Base-by-base conservation (phyloP, 768 basidiomycete genomes). In the Naganishia friedmannii region DNA sequence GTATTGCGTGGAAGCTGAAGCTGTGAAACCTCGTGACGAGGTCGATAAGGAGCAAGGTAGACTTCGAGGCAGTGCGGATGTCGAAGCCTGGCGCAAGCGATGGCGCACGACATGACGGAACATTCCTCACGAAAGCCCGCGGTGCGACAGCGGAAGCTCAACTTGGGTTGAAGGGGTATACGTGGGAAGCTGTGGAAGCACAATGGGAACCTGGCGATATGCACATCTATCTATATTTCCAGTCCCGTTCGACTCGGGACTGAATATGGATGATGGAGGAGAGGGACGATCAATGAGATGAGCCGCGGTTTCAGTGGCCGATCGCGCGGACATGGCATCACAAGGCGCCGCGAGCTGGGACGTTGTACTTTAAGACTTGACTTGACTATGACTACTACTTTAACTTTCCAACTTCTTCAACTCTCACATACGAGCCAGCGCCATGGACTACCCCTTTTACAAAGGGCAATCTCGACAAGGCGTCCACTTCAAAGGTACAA, bases 51-150 rank as follows among this genome's bases (percentile, higher is more conserved):
- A 10, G n/a, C 32, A n/a, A 26, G 60, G n/a, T 29, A 26, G 32
- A 26, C 37, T 37, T 17, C 37, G n/a, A 31, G 31, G 42, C 32
- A 45, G 1, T 2, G 12, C 42, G 19, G 26, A 19, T 45, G 39
- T 42, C 21, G 60, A 45, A n/a, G 37, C 39, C n/a, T 63, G 60
- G 7, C 60, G 60, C 60, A 63, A 63, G 39, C 60, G 60, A 63
- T 63, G 60, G 60, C 60, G 60, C 60, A 45, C 60, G 26, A 63
- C 60, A 63, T 63, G 60, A n/a, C 60, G 60, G 23, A 63, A 63
- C 60, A 63, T 63, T 28, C 60, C 39, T 63, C 42, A 46, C 54
- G 29, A 29, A 7, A 34, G 8, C 4, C 29, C 28, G 54, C 7
- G n/a, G 15, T 42, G 42, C 15, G 42, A 42, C 42, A 42, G 42